These are phyloP conservation scores for Cronartium ribicola DNA, from an alignment of 1,284 basidiomycete species.

Conservation along the genomic window DNA sequence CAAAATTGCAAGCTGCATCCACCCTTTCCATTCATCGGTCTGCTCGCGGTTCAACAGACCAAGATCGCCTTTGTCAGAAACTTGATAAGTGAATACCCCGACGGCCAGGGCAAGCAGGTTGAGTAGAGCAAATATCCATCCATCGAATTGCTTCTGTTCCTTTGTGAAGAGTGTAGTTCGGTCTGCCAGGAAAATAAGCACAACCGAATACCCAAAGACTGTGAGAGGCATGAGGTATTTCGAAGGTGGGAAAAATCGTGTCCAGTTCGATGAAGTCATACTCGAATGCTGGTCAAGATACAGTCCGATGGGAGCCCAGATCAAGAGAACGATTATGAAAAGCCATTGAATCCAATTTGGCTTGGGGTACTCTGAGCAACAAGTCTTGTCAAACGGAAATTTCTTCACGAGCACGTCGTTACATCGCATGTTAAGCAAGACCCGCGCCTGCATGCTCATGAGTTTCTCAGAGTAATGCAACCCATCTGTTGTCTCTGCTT, in stretches of 20 bases:
- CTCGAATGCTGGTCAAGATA: conserved; percentile 49
- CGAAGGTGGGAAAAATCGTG: conserved; percentile 53
- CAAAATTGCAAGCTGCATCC: conserved; percentile 87
- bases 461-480: conserved; percentile 69
- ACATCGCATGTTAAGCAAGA: conserved; percentile 75
- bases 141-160: conserved; percentile 75
- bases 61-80: conserved; percentile 67
- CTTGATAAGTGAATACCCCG: conserved; percentile 65
- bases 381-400: conserved; percentile 72
- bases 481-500: conserved; percentile 67
- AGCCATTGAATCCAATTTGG: conserved; percentile 63
- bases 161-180: conserved; percentile 76
- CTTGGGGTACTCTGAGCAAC: conserved; percentile 70
- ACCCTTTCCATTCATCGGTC: conserved; percentile 91
- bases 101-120: conserved; percentile 58
- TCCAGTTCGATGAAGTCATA: conserved; percentile 44
- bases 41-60: conserved; percentile 84
- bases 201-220: conserved; percentile 64
- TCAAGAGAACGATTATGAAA: conserved; percentile 58
- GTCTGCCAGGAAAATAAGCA: conserved; percentile 70
- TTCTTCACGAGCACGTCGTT: conserved; percentile 67
- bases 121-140: conserved; percentile 64
- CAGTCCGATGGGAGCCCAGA: conserved; percentile 61
- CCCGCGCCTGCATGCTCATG: conserved; percentile 66
- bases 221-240: conserved; percentile 54